A percentile compares a stretch with the other conserved stretches of the same genome.
These are phyloP conservation scores for Pyrenophora graminea DNA, from an alignment of 2,329 filamentous ascomycete species.

Conservation along the genomic window DNA sequence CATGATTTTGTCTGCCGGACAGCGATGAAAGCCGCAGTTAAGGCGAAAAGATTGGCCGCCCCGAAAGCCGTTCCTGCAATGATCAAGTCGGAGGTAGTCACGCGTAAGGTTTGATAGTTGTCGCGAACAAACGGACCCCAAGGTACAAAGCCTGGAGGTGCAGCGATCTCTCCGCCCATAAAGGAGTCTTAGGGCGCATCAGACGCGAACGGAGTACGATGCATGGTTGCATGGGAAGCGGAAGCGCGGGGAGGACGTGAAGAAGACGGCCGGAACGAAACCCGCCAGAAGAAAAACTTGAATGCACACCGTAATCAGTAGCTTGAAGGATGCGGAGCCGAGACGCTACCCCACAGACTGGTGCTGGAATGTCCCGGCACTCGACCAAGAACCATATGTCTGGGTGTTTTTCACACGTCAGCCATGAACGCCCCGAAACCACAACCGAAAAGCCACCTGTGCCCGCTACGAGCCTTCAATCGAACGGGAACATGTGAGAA, in stretches of 20 bases:
- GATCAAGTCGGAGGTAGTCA: conserved; percentile 25
- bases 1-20: conserved; percentile 28
- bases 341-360: conserved; percentile 7
- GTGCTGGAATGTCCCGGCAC: background rate
- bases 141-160: conserved; percentile 23
- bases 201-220: background rate
- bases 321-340: conserved; percentile 5
- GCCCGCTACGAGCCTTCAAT: no score
- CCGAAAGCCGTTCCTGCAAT: conserved; percentile 27
- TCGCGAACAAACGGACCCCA: conserved; percentile 35
- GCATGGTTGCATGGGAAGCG: background rate
- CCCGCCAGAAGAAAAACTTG: background rate
- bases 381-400: background rate
- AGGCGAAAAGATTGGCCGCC: conserved; percentile 25
- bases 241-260: background rate
- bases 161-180: conserved; percentile 20
- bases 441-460: no score
- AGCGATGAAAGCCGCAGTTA: conserved; percentile 38
- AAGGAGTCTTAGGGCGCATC: conserved; percentile 1
- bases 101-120: conserved; percentile 20
- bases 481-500: background rate
- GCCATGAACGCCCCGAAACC: no score
- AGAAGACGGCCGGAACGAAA: background rate
- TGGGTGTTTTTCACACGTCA: background rate
- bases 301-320: background rate